Base-by-base conservation (phyloP, 148 eudicot genomes). In the Heliamphora exappendiculata region DNA sequence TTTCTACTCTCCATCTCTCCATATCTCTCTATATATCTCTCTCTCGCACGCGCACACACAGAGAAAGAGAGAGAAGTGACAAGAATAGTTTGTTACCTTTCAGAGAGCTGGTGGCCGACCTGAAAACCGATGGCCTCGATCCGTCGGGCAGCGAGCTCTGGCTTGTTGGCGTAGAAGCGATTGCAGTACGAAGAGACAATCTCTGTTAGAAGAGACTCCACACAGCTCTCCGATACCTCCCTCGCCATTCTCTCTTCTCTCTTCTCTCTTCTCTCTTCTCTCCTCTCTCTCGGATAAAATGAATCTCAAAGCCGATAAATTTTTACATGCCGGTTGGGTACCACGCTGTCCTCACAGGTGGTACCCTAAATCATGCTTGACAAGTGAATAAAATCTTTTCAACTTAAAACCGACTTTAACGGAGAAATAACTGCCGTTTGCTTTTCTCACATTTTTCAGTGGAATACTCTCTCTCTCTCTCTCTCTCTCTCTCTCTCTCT, bases 71-170 rank as follows among this genome's bases (percentile, higher is more conserved):
- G n/a, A 34, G 3, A 57, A 8, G 17, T 28, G 13, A n/a, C 3
- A 45, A 1, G 44, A 17, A 34, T 6, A 10, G 17, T 29, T 20
- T 13, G 0, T 22, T 57, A 95, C 98, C 97, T 88, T 74, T 95
- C 98, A 41, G 92, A 87, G 78, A 95, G 93, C 77, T 92, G 97
- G 75, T 91, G 98, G 58, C 98, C 98, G 79, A 95, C 97, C 79
- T 95, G 97, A 60, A 80, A 95, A 63, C 97, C 97, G 59, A 95
- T 91, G 58, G 97, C 88, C 69, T 95, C 98, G 84, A 95, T 95
- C 41, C 97, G 81, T n/a, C 92, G 96, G 50, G 98, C 98, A 24
- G 98, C 98, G 76, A 95, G 93, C 20, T 95, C 98, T 1, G 98
- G 98, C 81, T 94, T 94, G 86, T 80, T 80, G 73, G 90, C 90